Base-by-base conservation (phyloP, 495 filamentous ascomycete genomes). In the Endocarpon pusillum region DNA sequence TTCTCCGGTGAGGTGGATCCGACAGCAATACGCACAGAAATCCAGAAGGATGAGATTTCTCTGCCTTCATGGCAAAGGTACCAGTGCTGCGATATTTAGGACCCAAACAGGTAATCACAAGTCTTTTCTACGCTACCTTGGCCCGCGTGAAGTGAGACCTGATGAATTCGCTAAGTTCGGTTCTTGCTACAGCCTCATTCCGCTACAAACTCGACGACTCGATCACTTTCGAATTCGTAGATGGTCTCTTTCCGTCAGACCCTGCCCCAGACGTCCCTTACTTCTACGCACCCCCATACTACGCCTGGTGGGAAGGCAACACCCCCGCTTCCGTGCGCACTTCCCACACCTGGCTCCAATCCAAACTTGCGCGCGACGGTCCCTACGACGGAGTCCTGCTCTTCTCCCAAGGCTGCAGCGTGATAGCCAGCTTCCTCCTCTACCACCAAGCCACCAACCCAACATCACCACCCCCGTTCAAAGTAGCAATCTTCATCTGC, bases 11-110 rank as follows among this genome's bases (percentile, higher is more conserved):
- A n/a, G n/a, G n/a, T n/a, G n/a, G n/a, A n/a, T n/a, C n/a, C n/a
- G n/a, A n/a, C n/a, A n/a, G n/a, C n/a, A n/a, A n/a, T n/a, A n/a
- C n/a, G n/a, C n/a, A n/a, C n/a, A n/a, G n/a, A n/a, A n/a, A n/a
- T n/a, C n/a, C n/a, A n/a, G n/a, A n/a, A n/a, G n/a, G n/a, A 74
- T 75, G 61, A 63, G 55, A 38, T 47, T 78, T 34, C 64, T 80
- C 27, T 71, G 70, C 38, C 68, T 78, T 12, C 73, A 78, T 45
- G 74, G 69, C 6, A 61, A 62, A 39, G 72, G 70, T 19, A 75
- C 73, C 21, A 76, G 70, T 42, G 61, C 49, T 25, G 37, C 48
- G 0, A 71, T 72, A 35, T 71, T 78, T 47, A 58, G 62, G 37
- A 64, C 70, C 3, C 69, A 77, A 40, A 67, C 69, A 7, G 54